Evolutionary conservation across 2,329 filamentous ascomycete genomes (phyloP).

Genomic region (Microcera coccophila): DNA sequence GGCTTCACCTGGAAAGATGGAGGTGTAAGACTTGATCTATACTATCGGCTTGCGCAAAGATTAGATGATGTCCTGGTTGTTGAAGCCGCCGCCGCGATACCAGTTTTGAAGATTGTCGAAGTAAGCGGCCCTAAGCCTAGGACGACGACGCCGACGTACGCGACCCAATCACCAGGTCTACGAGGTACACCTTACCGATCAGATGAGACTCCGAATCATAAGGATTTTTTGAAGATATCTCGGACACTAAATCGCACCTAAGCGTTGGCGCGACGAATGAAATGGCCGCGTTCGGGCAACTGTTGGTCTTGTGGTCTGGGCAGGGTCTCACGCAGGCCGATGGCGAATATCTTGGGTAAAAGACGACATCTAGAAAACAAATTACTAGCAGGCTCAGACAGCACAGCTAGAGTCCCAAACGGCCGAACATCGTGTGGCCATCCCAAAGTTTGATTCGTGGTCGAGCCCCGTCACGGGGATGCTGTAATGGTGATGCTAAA

Average conservation of each 20-base stretch:
- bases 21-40: not conserved
- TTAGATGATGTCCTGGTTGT: not conserved
- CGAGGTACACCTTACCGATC: constrained; percentile 3
- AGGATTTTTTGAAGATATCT: constrained; percentile 9
- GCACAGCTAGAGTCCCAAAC: not conserved
- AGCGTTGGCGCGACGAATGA: constrained; percentile 13
- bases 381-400: not conserved
- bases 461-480: no score
- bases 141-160: not conserved
- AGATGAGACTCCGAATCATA: constrained; percentile 11
- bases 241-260: constrained; percentile 1
- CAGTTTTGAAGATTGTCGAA: not conserved
- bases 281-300: constrained; percentile 2
- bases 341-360: constrained; percentile 26
- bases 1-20: not conserved
- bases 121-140: not conserved
- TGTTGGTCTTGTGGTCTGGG: constrained; percentile 15
- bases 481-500: no score
- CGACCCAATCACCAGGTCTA: constrained; percentile 9
- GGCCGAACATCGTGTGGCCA: not conserved
- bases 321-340: constrained; percentile 13
- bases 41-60: not conserved
- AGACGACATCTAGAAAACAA: constrained; percentile 18
- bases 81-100: not conserved
- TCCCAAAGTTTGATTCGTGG: constrained; percentile 9